phyloP scores from a whole-genome alignment of 352 stramenopile genomes.

The Phytophthora podocarpi region DNA sequence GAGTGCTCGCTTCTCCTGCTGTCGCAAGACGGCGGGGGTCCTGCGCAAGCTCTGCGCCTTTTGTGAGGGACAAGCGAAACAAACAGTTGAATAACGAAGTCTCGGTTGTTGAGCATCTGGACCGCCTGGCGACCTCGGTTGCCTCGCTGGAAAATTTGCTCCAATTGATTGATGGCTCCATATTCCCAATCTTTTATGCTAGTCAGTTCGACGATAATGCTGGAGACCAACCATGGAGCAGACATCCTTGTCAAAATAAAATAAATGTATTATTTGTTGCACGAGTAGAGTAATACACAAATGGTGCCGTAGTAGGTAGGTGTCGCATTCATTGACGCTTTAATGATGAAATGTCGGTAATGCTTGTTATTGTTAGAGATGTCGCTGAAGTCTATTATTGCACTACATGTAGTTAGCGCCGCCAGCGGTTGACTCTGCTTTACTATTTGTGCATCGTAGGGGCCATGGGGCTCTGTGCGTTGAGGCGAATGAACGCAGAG shows the following conservation, averaged over 20 bases:
- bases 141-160: conserved; percentile 76
- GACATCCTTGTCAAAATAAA: conserved; percentile 58
- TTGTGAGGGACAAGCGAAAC: conserved; percentile 91
- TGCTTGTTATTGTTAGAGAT: no score
- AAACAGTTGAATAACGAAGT: conserved; percentile 91
- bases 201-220: conserved; percentile 88
- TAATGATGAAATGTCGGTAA: no score
- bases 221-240: conserved; percentile 92
- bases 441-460: no score
- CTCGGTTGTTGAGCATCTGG: conserved; percentile 85
- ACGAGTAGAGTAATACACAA: no score
- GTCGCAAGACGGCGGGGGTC: conserved; percentile 16
- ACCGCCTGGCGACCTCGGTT: conserved; percentile 53
- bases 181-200: conserved; percentile 93
- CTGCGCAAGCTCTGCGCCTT: conserved; percentile 21
- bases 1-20: conserved; percentile 25
- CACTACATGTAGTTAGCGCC: no score
- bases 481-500: conserved; percentile 15
- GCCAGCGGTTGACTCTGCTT: no score
- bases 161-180: conserved; percentile 90
- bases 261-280: background rate
- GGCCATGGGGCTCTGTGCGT: conserved; percentile 22
- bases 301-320: no score
- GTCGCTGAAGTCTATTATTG: no score
- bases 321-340: no score